Evolutionary conservation across 495 filamentous ascomycete genomes (phyloP), one percentile per base, ranked within the genome.

Genomic region (Podospora appendiculata): DNA sequence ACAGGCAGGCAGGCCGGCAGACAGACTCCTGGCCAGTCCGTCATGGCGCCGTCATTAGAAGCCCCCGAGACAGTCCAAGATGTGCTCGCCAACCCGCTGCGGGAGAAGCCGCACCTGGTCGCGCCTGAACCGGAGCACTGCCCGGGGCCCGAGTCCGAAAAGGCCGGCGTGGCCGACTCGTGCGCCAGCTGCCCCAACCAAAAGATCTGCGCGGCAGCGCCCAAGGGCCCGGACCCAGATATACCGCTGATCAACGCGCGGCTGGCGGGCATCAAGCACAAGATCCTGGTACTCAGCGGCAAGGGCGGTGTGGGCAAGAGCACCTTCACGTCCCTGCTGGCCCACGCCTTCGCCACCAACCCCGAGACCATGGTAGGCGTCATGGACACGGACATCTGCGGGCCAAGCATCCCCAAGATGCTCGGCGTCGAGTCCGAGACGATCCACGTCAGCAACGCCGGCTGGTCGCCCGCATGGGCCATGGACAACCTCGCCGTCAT

Each of bases 301-400:
- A 98, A 98, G 76, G 93, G 93, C 56, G 93, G 93, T 54, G 93
- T 98, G 3, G 93, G 93, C 12, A 98, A 98, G 66, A 89, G 84
- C 40, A 96, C 94, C 0, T 93, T 97, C 61, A 88, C 87, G 1
- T 82, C 82, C 0, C 81, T 96, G 52, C 82, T 98, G 0, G 86
- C 89, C 10, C 86, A 93, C 60, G 90, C 84, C 1, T 92, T 97
- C 50, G 89, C 94, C 1, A 75, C 81, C 12, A 86, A 92, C 63
- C 79, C 83, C 2, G 80, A 81, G 9, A 81, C 69, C 16, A 87
- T 82, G 9, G 85, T 98, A 6, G 92, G 91, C 10, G 81, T 98
- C 48, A 95, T 96, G 87, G 93, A 98, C 63, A 92, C 92, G 1
- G 93, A 98, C 70, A 93, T 98, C 56, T 93, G 88, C 67, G 93